A percentile compares a stretch with the other conserved stretches of the same genome.
Evolutionary conservation across 1,139 yeast species (phyloP).

Genomic region (Tardiomyces digboiensis): DNA sequence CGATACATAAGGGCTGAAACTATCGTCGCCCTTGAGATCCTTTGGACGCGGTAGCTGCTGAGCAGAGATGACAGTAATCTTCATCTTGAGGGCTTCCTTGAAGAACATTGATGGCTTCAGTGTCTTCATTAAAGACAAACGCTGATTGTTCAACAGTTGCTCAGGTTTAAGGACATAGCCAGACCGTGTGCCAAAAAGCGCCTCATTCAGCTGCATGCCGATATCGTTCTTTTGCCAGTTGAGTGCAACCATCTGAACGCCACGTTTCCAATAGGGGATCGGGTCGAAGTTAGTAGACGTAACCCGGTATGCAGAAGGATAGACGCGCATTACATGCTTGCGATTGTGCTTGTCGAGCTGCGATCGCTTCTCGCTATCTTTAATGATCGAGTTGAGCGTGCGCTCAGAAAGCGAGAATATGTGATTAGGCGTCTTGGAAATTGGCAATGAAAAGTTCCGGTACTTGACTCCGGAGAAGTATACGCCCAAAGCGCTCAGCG

Average conservation of each 20-base stretch:
- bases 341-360: slow-evolving; percentile 67
- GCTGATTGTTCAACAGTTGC: slow-evolving; percentile 10
- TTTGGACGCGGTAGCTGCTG: slow-evolving; percentile 72
- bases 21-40: slow-evolving; percentile 33
- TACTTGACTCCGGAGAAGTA: slow-evolving; percentile 69
- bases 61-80: slow-evolving; percentile 53
- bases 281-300: slow-evolving; percentile 80
- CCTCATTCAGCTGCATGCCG: slow-evolving; percentile 86
- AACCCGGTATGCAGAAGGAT: slow-evolving; percentile 74
- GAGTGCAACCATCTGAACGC: slow-evolving; percentile 92
- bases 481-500: slow-evolving; percentile 53
- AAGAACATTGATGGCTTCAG: neutral
- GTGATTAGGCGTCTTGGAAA: slow-evolving; percentile 72
- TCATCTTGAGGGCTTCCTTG: neutral
- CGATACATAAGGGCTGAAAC: slow-evolving; percentile 53
- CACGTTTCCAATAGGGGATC: slow-evolving; percentile 66
- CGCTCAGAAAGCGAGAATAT: slow-evolving; percentile 83
- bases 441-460: slow-evolving; percentile 76
- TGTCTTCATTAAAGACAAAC: neutral
- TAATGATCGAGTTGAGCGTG: slow-evolving; percentile 49
- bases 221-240: slow-evolving; percentile 94
- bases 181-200: slow-evolving; percentile 55
- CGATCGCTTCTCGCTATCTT: slow-evolving; percentile 43
- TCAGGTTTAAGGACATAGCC: slow-evolving; percentile 80
- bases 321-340: slow-evolving; percentile 66